Conservation (phyloP, 805 yeast species). For the Kregervanrija delftensis region DNA sequence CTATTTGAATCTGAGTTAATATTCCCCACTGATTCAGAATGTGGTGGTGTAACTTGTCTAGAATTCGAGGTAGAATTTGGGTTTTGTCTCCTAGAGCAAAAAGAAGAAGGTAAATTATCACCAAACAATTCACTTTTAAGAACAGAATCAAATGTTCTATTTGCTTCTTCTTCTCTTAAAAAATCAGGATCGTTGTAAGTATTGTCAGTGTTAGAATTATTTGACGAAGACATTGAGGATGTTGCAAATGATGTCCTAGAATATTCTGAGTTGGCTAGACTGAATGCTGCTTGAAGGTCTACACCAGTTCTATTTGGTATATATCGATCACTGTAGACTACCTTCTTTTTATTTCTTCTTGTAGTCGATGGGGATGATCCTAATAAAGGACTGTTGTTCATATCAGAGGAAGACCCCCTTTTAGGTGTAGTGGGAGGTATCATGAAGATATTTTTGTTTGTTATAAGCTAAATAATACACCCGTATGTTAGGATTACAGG, state of each 20-base stretch:
- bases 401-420: constrained; percentile 1
- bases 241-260: constrained; percentile 5
- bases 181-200: constrained; percentile 57
- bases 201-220: constrained; percentile 15
- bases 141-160: constrained; percentile 78
- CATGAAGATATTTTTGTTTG: no score
- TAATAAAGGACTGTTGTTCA: constrained; percentile 12
- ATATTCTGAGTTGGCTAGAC: constrained; percentile 29
- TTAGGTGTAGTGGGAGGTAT: neutral
- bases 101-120: constrained; percentile 54
- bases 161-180: constrained; percentile 74
- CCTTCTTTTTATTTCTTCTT: constrained; percentile 36
- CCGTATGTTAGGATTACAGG: no score
- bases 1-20: neutral
- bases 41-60: constrained; percentile 22
- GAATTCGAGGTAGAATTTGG: constrained; percentile 1
- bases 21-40: neutral
- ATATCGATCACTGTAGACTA: constrained; percentile 72
- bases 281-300: constrained; percentile 80
- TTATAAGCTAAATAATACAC: no score
- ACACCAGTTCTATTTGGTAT: constrained; percentile 85
- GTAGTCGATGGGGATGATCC: constrained; percentile 38
- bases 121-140: constrained; percentile 89
- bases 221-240: constrained; percentile 1
- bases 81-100: constrained; percentile 5